These are phyloP conservation scores for Podaxis mareebaensis DNA, from an alignment of 768 basidiomycete genomes.

Conservation along the genomic window DNA sequence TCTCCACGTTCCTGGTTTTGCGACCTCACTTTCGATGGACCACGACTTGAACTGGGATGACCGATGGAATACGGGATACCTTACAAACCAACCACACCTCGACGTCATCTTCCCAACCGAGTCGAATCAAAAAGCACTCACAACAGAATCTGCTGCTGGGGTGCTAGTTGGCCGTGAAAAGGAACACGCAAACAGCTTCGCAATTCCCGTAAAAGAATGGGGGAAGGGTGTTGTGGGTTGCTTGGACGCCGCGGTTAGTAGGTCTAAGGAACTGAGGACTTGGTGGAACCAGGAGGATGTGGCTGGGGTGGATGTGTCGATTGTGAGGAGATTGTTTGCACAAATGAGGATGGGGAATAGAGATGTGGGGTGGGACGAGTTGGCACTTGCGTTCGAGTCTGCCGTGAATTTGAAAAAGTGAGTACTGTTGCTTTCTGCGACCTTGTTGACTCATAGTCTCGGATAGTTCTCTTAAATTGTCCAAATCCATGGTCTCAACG, in stretches of 20 bases:
- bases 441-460: not conserved
- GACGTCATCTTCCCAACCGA: slow-evolving; percentile 52
- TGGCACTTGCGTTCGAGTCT: slow-evolving; percentile 69
- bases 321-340: slow-evolving; percentile 59
- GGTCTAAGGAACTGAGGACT: slow-evolving; percentile 30
- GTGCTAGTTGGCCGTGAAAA: slow-evolving; percentile 66
- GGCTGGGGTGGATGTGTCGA: slow-evolving; percentile 44
- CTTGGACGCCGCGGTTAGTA: slow-evolving; percentile 43
- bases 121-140: slow-evolving; percentile 30
- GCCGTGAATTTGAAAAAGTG: slow-evolving; percentile 60
- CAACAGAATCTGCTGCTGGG: slow-evolving; percentile 65
- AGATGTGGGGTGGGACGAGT: slow-evolving; percentile 65
- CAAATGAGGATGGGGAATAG: slow-evolving; percentile 50
- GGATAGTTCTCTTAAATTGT: slow-evolving; percentile 66
- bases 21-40: slow-evolving; percentile 35
- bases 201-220: slow-evolving; percentile 71
- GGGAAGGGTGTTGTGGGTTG: slow-evolving; percentile 50
- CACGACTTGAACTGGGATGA: slow-evolving; percentile 57
- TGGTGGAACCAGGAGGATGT: slow-evolving; percentile 51
- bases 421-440: slow-evolving; percentile 18
- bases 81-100: slow-evolving; percentile 47
- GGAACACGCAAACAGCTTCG: slow-evolving; percentile 57
- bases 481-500: slow-evolving; percentile 59
- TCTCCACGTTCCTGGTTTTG: slow-evolving; percentile 70
- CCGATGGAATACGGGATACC: slow-evolving; percentile 57